Evolutionary conservation across 2,329 filamentous ascomycete genomes (phyloP), one percentile per base, ranked within the genome.

Genomic region (Cryphonectria parasitica): DNA sequence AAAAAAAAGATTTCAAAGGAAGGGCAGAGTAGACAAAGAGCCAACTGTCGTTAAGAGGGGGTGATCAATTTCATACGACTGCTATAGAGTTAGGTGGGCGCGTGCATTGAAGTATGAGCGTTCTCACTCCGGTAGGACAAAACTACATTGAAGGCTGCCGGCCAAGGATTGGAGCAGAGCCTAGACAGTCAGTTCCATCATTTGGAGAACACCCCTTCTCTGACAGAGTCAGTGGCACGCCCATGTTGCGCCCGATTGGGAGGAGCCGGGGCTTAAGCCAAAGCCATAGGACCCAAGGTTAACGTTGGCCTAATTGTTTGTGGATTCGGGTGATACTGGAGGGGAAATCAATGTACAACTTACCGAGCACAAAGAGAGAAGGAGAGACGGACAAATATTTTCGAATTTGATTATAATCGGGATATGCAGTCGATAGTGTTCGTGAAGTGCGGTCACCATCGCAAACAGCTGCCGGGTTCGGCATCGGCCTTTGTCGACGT

Each of bases 381-480:
- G 31, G 58, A 58, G 58, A 58, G 28, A 31, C 54, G 54, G 49
- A 3, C 10, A 13, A 31, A 58, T 34, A 31, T 2, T 31, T 13
- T 31, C 5, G 11, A 58, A 19, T 19, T 8, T 58, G 25, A 6
- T 8, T 34, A 58, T 31, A 34, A 58, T 19, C 17, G 54, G 28
- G 15, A 25, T 5, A 58, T 43, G 39, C 13, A 64, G 39, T 64
- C 61, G 41, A 31, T 58, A 58, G 54, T 61, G 7, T 31, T 39
- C 19, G 22, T 25, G 19, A 39, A 61, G 19, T 34, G 58, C 58
- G 34, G 19, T 13, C 2, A 39, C 22, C 10, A 39, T 39, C 19
- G 31, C 34, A 25, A n/a, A 61, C 22, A 52, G 62, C 43, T 49
- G 62, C 62, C 31, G 34, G 28, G 43, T 49, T 64, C 62, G 62